Percentiles rank a stretch among this genome's conserved stretches.
Conservation (phyloP, 257 asterid species). For the Jasminum sambac region DNA sequence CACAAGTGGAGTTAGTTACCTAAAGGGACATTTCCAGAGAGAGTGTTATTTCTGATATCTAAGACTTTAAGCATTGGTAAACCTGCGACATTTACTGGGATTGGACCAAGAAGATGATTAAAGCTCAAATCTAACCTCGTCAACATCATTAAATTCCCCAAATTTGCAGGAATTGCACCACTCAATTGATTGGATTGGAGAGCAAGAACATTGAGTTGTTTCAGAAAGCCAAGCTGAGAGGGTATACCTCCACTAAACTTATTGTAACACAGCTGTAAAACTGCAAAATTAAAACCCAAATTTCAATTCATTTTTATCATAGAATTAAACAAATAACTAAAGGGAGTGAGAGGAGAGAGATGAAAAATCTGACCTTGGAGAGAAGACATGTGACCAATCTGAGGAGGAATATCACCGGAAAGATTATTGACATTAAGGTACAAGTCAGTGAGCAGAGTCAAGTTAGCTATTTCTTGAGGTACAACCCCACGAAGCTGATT, state of each 20-base stretch:
- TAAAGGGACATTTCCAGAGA: slow-evolving; percentile 88
- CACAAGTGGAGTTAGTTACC: slow-evolving; percentile 43
- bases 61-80: slow-evolving; percentile 59
- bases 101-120: slow-evolving; percentile 74
- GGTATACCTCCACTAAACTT: slow-evolving; percentile 76
- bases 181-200: slow-evolving; percentile 75
- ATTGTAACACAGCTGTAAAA: slow-evolving; percentile 88
- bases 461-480: slow-evolving; percentile 72
- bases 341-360: too few relatives aligned
- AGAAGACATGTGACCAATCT: slow-evolving; percentile 63
- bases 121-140: slow-evolving; percentile 87
- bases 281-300: slow-evolving; percentile 40
- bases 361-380: slow-evolving; percentile 64
- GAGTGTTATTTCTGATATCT: slow-evolving; percentile 78
- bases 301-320: neutral
- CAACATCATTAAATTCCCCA: slow-evolving; percentile 58
- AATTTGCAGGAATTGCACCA: slow-evolving; percentile 92
- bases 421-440: slow-evolving; percentile 87
- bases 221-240: slow-evolving; percentile 60
- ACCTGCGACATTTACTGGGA: slow-evolving; percentile 62
- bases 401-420: slow-evolving; percentile 75
- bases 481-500: slow-evolving; percentile 81
- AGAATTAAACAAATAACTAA: too few relatives aligned
- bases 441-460: slow-evolving; percentile 77
- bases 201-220: slow-evolving; percentile 80